These are phyloP conservation scores for Pythium chondricola DNA, from an alignment of 352 stramenopile genomes.

Conservation along the genomic window DNA sequence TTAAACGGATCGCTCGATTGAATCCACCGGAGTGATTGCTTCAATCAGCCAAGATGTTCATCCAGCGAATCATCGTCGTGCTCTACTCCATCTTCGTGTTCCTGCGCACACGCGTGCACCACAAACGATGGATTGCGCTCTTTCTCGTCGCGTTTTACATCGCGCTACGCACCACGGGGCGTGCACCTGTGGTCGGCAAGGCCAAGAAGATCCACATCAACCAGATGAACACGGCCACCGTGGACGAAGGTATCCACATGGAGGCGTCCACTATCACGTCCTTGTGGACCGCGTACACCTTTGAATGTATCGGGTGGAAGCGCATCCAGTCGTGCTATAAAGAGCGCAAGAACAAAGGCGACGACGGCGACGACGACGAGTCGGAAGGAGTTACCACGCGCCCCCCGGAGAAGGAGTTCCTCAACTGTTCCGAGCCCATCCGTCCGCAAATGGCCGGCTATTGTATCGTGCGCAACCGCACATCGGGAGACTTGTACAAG, in stretches of 20 bases:
- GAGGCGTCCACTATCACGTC: constrained; percentile 40
- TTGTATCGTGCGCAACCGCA: constrained; percentile 79
- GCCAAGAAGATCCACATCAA: constrained; percentile 69
- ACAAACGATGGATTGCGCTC: constrained; percentile 66
- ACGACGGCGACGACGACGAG: constrained; percentile 12
- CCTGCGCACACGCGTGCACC: constrained; percentile 48
- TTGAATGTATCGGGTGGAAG: constrained; percentile 84
- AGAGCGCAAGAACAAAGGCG: constrained; percentile 29
- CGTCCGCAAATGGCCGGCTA: constrained; percentile 71
- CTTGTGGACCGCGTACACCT: constrained; percentile 71
- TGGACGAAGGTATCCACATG: constrained; percentile 56
- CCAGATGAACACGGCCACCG: constrained; percentile 60
- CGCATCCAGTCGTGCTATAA: constrained; percentile 66
- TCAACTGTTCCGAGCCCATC: constrained; percentile 65
- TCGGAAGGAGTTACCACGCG: constrained; percentile 19
- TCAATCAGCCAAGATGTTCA: constrained; percentile 34
- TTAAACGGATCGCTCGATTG: too few relatives aligned
- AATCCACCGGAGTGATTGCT: too few relatives aligned
- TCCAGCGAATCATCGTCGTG: constrained; percentile 66
- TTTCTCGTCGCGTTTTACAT: constrained; percentile 47
- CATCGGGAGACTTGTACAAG: constrained; percentile 70
- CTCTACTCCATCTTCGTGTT: constrained; percentile 56
- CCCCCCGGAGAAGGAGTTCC: constrained; percentile 65
- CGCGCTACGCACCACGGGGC: constrained; percentile 45
- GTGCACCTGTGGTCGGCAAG: constrained; percentile 47